These are phyloP conservation scores for Colletotrichum lentis DNA, from an alignment of 2,329 filamentous ascomycete genomes.

Conservation along the genomic window DNA sequence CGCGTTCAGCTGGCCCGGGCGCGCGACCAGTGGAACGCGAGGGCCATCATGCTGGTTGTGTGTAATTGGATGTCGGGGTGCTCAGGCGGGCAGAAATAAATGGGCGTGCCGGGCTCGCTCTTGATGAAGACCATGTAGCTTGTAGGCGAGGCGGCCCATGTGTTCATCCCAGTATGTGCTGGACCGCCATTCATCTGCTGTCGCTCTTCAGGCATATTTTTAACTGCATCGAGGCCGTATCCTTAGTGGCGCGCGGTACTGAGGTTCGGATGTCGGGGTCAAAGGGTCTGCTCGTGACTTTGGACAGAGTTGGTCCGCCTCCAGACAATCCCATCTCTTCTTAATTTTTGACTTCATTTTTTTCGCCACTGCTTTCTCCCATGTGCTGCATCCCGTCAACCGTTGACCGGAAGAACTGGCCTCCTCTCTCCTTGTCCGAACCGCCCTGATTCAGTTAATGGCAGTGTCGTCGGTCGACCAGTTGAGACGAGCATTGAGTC, in stretches of 20 bases:
- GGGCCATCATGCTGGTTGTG: conserved; percentile 18
- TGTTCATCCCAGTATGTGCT: neutral
- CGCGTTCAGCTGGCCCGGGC: conserved; percentile 31
- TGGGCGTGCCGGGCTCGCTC: neutral
- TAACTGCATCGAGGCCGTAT: neutral
- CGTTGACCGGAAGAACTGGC: neutral
- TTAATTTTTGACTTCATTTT: too few relatives aligned
- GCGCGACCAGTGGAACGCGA: conserved; percentile 14
- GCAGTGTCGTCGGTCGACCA: neutral
- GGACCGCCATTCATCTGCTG: too few relatives aligned
- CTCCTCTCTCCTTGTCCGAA: neutral
- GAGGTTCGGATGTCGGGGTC: conserved; percentile 7
- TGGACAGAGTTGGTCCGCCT: neutral
- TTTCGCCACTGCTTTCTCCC: neutral
- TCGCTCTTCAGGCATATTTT: neutral
- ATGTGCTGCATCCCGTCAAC: neutral
- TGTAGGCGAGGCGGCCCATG: neutral
- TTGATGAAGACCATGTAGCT: neutral
- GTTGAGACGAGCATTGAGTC: neutral
- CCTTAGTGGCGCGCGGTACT: neutral
- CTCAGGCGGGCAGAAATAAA: neutral
- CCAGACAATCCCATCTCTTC: neutral
- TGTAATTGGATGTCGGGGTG: neutral
- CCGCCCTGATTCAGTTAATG: neutral
- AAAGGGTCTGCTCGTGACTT: neutral